A percentile compares a stretch with the other conserved stretches of the same genome.
Conservation (phyloP, 148 eudicot genomes). For the Polygonum aviculare region DNA sequence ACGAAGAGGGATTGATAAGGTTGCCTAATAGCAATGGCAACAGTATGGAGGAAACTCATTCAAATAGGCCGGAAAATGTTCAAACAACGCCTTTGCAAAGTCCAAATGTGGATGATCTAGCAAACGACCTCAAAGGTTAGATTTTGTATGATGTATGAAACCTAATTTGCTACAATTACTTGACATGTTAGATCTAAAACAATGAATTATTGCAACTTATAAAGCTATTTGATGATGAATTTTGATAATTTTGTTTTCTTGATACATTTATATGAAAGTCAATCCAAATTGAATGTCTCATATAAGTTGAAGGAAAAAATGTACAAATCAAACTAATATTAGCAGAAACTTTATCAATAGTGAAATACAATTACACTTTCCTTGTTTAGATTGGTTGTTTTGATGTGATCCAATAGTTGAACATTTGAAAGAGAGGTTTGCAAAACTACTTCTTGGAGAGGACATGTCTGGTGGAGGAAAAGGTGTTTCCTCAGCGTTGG, state of each 20-base stretch:
- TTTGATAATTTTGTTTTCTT: not conserved
- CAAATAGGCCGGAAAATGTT: not conserved
- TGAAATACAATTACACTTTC: too few relatives aligned
- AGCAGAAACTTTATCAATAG: too few relatives aligned
- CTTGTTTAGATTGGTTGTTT: not conserved
- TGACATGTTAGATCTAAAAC: not conserved
- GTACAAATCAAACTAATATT: not conserved
- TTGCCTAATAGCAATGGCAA: not conserved
- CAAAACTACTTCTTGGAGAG: conserved; percentile 50
- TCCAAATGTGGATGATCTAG: not conserved
- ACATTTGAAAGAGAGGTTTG: conserved; percentile 49
- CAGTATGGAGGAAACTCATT: not conserved
- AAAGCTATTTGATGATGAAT: not conserved
- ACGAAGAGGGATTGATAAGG: not conserved
- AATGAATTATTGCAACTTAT: not conserved
- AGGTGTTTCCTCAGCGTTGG: conserved; percentile 59
- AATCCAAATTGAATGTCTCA: not conserved
- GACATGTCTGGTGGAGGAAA: conserved; percentile 71
- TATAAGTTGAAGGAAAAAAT: not conserved
- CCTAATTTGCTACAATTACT: not conserved
- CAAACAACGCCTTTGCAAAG: not conserved
- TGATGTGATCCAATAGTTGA: conserved; percentile 22
- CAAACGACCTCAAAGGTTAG: not conserved
- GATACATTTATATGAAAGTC: not conserved
- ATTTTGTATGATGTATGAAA: not conserved